These are phyloP conservation scores for Pouteria glomerata DNA, from an alignment of 148 eudicot genomes.

Conservation along the genomic window DNA sequence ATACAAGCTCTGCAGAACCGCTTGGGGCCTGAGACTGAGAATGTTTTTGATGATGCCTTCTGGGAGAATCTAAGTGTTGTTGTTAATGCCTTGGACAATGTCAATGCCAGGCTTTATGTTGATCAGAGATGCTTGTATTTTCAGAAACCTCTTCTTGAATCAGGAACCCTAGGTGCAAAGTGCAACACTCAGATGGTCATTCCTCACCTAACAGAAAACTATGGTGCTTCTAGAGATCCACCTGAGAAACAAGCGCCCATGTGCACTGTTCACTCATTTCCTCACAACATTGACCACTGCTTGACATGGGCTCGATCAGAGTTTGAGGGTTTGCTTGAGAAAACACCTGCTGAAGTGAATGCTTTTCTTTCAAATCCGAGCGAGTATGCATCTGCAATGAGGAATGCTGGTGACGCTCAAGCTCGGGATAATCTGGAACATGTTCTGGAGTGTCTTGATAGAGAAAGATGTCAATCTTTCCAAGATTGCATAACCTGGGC, in stretches of 20 bases:
- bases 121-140: constrained; percentile 87
- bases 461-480: constrained; percentile 73
- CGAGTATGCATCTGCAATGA: constrained; percentile 66
- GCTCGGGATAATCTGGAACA: constrained; percentile 79
- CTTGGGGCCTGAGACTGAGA: constrained; percentile 83
- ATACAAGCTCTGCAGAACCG: constrained; percentile 90
- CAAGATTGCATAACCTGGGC: constrained; percentile 86
- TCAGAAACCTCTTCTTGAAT: constrained; percentile 91
- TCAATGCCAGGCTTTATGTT: constrained; percentile 86
- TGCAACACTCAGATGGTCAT: constrained; percentile 96
- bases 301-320: constrained; percentile 94
- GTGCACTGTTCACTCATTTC: constrained; percentile 95
- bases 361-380: constrained; percentile 69
- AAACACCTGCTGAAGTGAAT: constrained; percentile 82
- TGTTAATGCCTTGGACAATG: constrained; percentile 85
- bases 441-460: constrained; percentile 73
- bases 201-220: constrained; percentile 88
- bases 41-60: constrained; percentile 70
- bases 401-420: constrained; percentile 89
- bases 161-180: constrained; percentile 91
- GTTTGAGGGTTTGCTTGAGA: constrained; percentile 91
- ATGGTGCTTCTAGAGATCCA: constrained; percentile 96
- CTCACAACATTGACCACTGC: constrained; percentile 91
- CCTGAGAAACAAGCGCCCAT: constrained; percentile 97
- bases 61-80: constrained; percentile 83